A percentile compares a stretch with the other conserved stretches of the same genome.
phyloP scores from a whole-genome alignment of 345 rosid genomes.

The Conringia planisiliqua region DNA sequence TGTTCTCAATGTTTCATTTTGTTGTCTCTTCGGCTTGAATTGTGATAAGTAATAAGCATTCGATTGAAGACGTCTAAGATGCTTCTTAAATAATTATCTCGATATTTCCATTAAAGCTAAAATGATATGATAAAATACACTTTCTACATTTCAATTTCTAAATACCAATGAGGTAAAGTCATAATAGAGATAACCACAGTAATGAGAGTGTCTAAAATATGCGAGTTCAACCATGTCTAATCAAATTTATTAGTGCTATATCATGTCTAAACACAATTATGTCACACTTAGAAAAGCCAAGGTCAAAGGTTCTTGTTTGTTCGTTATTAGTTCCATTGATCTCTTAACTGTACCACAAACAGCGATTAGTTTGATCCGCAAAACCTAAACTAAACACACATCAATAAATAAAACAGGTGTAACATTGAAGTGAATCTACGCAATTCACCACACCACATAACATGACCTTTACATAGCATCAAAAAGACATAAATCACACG shows the following conservation, averaged over 20 bases:
- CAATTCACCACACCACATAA: background rate
- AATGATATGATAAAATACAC: too few species aligned
- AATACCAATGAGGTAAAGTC: background rate
- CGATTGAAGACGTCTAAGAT: background rate
- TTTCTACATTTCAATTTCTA: too few species aligned
- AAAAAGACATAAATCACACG: background rate
- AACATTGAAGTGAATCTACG: constrained; percentile 12
- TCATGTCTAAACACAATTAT: background rate
- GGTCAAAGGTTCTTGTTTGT: constrained; percentile 14
- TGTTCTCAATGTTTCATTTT: background rate
- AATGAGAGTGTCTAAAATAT: background rate
- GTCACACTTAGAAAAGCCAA: background rate
- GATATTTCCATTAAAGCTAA: too few species aligned
- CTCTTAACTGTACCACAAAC: constrained; percentile 12
- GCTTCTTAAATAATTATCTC: too few species aligned
- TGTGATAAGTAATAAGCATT: constrained; percentile 17
- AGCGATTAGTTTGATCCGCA: constrained; percentile 6
- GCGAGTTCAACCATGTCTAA: background rate
- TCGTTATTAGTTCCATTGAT: background rate
- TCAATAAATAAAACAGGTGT: background rate
- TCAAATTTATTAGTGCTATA: background rate
- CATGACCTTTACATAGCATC: constrained; percentile 11
- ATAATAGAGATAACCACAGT: background rate
- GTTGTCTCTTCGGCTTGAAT: background rate
- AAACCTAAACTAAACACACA: constrained; percentile 19